Evolutionary conservation across 805 yeast genomes (phyloP), one percentile per base, ranked within the genome.

Genomic region (Wickerhamomyces hampshirensis): DNA sequence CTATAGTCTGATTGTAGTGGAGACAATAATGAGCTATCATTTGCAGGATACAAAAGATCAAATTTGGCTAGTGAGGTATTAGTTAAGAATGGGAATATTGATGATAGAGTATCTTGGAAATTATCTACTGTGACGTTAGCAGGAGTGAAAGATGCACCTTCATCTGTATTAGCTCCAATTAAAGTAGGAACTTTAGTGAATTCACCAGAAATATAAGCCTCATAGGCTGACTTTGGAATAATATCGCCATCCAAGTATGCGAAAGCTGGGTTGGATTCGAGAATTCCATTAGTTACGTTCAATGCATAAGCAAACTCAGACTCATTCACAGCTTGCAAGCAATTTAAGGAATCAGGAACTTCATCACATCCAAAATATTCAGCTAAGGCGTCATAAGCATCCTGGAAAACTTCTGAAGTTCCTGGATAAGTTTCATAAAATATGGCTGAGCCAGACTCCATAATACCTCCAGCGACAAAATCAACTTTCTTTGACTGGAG

Each of bases 91-190:
- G 46, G 39, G 31, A n/a, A 38, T 11, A 21, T 21, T 8, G 10
- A 7, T 8, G 10, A 7, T 8, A 21, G 24, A 1, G 27, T 11
- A 1, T 3, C 33, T 4, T 16, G 5, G 14, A 35, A 10, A 11
- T 29, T 15, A 6, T 35, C 34, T 13, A 28, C 14, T 6, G 43
- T 30, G 9, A 33, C 29, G 4, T 37, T 30, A 11, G n/a, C 18
- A 28, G 33, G 30, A 2, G 35, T 31, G 26, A 47, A 44, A 5
- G 19, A 24, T 11, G 34, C 29, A 8, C 55, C 55, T 15, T 50
- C 49, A 26, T 52, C 55, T 9, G 53, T 41, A 31, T 44, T 48
- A 4, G 47, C 35, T 2, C 57, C 57, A 15, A 52, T 45, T 15
- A 52, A 33, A 4, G 50, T 23, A 9, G 51, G 50, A 19, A 47